Conservation (phyloP, 306 rosid genomes). For the Parietaria judaica region DNA sequence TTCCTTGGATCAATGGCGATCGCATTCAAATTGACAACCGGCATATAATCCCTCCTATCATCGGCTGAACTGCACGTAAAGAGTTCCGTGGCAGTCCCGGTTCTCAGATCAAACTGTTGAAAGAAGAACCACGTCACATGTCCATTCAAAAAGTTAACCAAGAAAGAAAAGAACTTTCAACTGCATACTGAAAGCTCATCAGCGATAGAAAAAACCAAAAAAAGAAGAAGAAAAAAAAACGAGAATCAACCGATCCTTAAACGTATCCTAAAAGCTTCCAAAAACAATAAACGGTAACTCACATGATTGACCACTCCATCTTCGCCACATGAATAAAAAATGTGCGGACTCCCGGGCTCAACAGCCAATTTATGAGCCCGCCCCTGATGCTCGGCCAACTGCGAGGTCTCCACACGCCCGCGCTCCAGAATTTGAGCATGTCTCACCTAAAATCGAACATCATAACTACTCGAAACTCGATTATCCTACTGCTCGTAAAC, state of each 20-base stretch:
- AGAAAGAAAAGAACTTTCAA: neutral
- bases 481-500: neutral
- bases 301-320: slow-evolving; percentile 94
- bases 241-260: too few species aligned
- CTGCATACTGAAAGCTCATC: neutral
- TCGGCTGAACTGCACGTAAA: slow-evolving; percentile 59
- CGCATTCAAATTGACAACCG: slow-evolving; percentile 58
- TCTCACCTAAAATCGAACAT: slow-evolving; percentile 56
- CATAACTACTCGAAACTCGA: neutral
- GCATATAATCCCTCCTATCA: slow-evolving; percentile 36
- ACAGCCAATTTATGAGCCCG: slow-evolving; percentile 90
- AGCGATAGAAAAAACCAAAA: slow-evolving; percentile 9
- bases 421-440: slow-evolving; percentile 53
- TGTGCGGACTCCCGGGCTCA: slow-evolving; percentile 94
- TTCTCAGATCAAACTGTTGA: slow-evolving; percentile 88
- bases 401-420: slow-evolving; percentile 45
- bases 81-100: slow-evolving; percentile 54
- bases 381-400: slow-evolving; percentile 58
- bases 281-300: slow-evolving; percentile 23
- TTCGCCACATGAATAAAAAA: slow-evolving; percentile 88
- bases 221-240: neutral
- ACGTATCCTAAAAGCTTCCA: too few species aligned
- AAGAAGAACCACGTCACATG: slow-evolving; percentile 25
- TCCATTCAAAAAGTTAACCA: neutral
- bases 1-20: slow-evolving; percentile 93